Percentiles rank a stretch among this genome's conserved stretches.
Conservation (phyloP, 2,329 filamentous ascomycete genomes). For the Colletotrichum zoysiae region DNA sequence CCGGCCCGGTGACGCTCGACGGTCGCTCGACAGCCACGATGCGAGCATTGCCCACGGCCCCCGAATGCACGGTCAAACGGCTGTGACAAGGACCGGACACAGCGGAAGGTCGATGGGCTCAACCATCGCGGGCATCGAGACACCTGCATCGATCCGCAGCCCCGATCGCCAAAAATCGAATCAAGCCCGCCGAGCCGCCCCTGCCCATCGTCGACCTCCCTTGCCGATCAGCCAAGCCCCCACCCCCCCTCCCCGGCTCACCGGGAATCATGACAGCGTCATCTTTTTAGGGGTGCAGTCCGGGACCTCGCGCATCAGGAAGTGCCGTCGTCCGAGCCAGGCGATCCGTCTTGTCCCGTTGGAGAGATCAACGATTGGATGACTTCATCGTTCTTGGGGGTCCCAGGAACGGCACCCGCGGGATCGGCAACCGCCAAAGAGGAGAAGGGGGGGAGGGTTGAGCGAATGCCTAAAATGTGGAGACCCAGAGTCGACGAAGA, state of each 20-base stretch:
- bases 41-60: background rate
- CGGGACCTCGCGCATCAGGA: background rate
- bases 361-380: background rate
- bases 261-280: conserved; percentile 2
- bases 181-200: background rate
- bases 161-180: background rate
- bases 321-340: background rate
- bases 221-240: conserved; percentile 1
- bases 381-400: conserved; percentile 12
- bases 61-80: background rate
- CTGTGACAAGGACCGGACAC: background rate
- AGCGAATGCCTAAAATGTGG: conserved; percentile 14
- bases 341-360: background rate
- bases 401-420: conserved; percentile 11
- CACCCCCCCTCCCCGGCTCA: background rate
- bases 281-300: background rate
- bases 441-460: background rate
- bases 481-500: background rate
- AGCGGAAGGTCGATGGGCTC: background rate
- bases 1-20: too few relatives aligned
- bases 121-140: background rate
- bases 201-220: background rate
- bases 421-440: background rate
- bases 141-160: background rate
- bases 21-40: background rate